Base-by-base conservation (phyloP, 2,329 filamentous ascomycete genomes). In the Lecanicillium sp. region DNA sequence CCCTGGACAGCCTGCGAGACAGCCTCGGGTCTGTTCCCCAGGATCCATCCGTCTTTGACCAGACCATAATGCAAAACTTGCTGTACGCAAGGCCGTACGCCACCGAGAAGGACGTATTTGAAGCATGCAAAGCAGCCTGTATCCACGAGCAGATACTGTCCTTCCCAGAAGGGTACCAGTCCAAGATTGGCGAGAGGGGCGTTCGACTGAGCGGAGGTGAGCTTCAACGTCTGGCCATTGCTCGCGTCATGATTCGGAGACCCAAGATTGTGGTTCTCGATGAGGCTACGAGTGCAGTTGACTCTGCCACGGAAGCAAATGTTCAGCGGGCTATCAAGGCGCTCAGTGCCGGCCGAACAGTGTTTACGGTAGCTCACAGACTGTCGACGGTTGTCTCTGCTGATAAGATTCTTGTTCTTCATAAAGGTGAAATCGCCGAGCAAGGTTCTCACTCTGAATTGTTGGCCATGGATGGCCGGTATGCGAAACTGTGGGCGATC, bases 11-110 rank as follows among this genome's bases (percentile, higher is more conserved):
- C 33, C 60, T 84, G 3, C 68, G 79, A 9, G 66, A 74, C 15
- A 62, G 66, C 3, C 68, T 84, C 18, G 79, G 78, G 15, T 66
- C 81, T 11, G 79, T 84, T 0, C 79, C 79, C 3, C 76, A 85
- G 55, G 74, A 80, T 44, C 72, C 79, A 0, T 62, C 71, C 0
- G 61, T 84, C 8, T 84, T 84, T 61, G 79, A 83, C 51, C 68
- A 71, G 22, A 74, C 74, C 1, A 71, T 84, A 30, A 68, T 78
- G 51, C 71, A 81, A 14, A 85, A 84, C 49, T 61, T 85, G 17
- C 69, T 69, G 3, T 84, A 84, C 53, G 77, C 76, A 2, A 69
- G 70, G 10, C 68, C 76, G 2, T 65, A 70, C n/a, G 78, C 79
- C 2, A 77, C 72, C 0, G 72, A 81, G 31, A 68, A 68, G 6